Percentiles rank a stretch among this genome's conserved stretches.
Evolutionary conservation across 2,329 filamentous ascomycete genomes (phyloP).

Genomic region (Fusarium sororula): DNA sequence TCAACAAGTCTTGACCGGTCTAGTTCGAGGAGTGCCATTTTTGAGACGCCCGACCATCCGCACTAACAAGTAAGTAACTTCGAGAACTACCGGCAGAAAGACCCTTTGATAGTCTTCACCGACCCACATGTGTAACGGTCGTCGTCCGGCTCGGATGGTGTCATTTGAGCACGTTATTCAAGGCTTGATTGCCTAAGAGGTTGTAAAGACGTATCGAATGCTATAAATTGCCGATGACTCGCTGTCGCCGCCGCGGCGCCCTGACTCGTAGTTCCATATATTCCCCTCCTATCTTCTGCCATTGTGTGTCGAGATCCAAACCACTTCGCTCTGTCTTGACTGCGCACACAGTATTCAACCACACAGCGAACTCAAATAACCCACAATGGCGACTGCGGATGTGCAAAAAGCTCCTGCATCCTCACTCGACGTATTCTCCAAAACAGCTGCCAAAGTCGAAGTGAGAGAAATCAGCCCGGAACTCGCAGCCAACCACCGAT

Average conservation of each 20-base stretch:
- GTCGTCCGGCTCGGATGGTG: constrained; percentile 40
- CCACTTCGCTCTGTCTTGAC: neutral
- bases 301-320: neutral
- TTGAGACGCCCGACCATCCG: constrained; percentile 26
- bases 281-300: neutral
- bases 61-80: constrained; percentile 30
- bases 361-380: neutral
- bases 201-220: neutral
- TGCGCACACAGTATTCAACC: neutral
- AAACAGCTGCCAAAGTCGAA: constrained; percentile 39
- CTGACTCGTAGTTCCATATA: constrained; percentile 5
- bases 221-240: constrained; percentile 37
- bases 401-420: constrained; percentile 38
- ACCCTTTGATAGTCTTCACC: constrained; percentile 32
- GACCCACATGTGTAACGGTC: constrained; percentile 38
- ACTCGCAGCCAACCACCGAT: constrained; percentile 34
- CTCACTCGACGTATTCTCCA: constrained; percentile 38
- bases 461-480: constrained; percentile 37
- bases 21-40: constrained; percentile 28
- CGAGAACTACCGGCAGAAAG: constrained; percentile 17
- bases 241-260: neutral
- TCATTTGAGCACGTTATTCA: constrained; percentile 44
- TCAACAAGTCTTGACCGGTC: constrained; percentile 18
- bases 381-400: constrained; percentile 43
- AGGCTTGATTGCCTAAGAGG: constrained; percentile 40